Evolutionary conservation across 768 basidiomycete species (phyloP).

Genomic region (Auriscalpium vulgare): DNA sequence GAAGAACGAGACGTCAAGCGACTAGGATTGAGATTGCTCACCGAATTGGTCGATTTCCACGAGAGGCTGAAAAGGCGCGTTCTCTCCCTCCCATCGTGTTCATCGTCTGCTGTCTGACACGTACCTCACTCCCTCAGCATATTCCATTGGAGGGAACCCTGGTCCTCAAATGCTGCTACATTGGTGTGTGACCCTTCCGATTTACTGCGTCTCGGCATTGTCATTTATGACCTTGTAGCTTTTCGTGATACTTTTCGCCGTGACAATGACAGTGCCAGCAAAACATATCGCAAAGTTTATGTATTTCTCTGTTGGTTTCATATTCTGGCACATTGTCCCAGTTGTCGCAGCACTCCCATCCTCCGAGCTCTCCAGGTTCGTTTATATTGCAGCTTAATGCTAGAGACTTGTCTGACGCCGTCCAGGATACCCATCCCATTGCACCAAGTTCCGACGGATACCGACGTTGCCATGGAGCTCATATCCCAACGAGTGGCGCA

Average conservation of each 20-base stretch:
- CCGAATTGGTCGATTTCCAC: slow-evolving; percentile 49
- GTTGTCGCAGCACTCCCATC: slow-evolving; percentile 44
- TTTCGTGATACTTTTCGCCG: neutral
- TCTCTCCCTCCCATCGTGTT: neutral
- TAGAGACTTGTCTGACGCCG: neutral
- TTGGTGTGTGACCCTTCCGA: neutral
- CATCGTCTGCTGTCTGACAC: neutral
- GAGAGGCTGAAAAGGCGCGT: slow-evolving; percentile 59
- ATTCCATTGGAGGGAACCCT: neutral
- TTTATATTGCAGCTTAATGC: slow-evolving; percentile 6
- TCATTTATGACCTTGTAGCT: too few relatives aligned
- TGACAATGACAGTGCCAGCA: slow-evolving; percentile 38
- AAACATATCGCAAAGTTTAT: slow-evolving; percentile 40
- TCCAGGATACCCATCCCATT: slow-evolving; percentile 41
- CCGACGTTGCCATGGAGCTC: slow-evolving; percentile 63
- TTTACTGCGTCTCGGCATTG: too few relatives aligned
- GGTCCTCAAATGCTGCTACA: neutral
- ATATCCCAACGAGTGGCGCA: slow-evolving; percentile 52
- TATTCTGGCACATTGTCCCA: slow-evolving; percentile 60
- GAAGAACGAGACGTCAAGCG: slow-evolving; percentile 35
- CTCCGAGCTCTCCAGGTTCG: slow-evolving; percentile 37
- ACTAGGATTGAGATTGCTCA: slow-evolving; percentile 30
- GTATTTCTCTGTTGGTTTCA: slow-evolving; percentile 38
- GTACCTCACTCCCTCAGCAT: neutral
- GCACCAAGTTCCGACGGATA: slow-evolving; percentile 52